Evolutionary conservation across 2,329 filamentous ascomycete species (phyloP).

Genomic region (Hypoxylon rubiginosum): DNA sequence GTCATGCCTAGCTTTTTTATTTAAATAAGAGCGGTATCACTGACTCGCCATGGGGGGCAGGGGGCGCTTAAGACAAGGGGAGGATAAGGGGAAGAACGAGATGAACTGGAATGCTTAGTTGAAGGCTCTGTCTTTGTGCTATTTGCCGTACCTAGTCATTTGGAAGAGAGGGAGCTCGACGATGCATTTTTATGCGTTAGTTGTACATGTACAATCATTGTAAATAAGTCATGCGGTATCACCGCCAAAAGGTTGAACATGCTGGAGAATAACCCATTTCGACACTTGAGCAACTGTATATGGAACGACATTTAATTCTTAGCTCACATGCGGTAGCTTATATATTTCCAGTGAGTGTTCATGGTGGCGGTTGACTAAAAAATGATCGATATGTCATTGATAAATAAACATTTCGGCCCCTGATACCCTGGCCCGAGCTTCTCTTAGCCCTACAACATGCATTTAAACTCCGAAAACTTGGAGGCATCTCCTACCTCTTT

Average conservation of each 20-base stretch:
- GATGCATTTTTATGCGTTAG: constrained; percentile 7
- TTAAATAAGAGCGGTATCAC: neutral
- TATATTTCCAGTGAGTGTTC: neutral
- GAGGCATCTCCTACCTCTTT: neutral
- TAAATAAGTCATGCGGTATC: neutral
- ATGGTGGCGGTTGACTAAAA: neutral
- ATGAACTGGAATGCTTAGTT: constrained; percentile 49
- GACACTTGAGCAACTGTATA: neutral
- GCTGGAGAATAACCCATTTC: neutral
- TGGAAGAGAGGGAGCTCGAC: constrained; percentile 3
- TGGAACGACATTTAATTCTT: neutral
- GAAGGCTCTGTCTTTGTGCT: neutral
- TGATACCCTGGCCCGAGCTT: neutral
- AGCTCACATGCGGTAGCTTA: neutral
- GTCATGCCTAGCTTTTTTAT: neutral
- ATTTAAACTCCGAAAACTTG: constrained; percentile 1
- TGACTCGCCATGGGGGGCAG: constrained; percentile 35
- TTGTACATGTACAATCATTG: neutral
- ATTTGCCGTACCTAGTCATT: constrained; percentile 1
- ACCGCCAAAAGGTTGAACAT: neutral
- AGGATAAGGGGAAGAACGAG: constrained; percentile 5
- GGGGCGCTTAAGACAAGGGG: constrained; percentile 36
- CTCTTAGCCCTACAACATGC: neutral
- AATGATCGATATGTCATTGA: too few relatives aligned
- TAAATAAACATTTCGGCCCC: neutral